phyloP scores from a whole-genome alignment of 768 basidiomycete genomes.

The Suillus plorans region DNA sequence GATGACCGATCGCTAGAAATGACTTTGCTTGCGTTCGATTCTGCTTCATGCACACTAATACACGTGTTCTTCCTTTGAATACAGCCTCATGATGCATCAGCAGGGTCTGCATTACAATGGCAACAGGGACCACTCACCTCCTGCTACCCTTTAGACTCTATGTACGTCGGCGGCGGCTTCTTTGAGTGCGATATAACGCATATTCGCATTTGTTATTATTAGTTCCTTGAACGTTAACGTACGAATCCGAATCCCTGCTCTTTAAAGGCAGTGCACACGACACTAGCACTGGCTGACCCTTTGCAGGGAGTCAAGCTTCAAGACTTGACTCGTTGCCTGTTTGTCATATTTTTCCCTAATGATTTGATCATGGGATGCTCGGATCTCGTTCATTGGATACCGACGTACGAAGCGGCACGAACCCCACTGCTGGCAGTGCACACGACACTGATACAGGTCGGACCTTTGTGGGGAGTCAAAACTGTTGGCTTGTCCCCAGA shows the following conservation, averaged over 20 bases:
- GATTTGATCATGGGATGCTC: conserved; percentile 39
- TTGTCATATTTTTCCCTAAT: conserved; percentile 56
- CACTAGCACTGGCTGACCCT: conserved; percentile 43
- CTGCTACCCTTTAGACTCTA: conserved; percentile 49
- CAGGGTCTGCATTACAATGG: not conserved
- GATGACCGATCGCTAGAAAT: not conserved
- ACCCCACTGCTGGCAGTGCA: not conserved
- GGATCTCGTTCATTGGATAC: no score
- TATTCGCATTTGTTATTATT: conserved; percentile 56
- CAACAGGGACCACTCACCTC: conserved; percentile 36
- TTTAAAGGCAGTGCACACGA: conserved; percentile 3
- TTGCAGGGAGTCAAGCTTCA: conserved; percentile 68
- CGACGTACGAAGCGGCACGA: not conserved
- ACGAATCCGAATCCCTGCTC: conserved; percentile 33
- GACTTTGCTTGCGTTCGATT: not conserved
- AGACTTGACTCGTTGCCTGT: conserved; percentile 50
- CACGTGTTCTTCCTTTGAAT: not conserved
- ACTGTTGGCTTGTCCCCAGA: conserved; percentile 47
- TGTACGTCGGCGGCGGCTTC: conserved; percentile 48
- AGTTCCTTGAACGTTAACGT: conserved; percentile 56
- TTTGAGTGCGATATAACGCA: conserved; percentile 56
- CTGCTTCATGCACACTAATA: not conserved
- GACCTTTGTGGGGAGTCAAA: conserved; percentile 72
- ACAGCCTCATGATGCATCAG: not conserved
- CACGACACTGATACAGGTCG: conserved; percentile 11